These are phyloP conservation scores for Platanthera zijinensis DNA, from an alignment of 106 monocot genomes.

Conservation along the genomic window DNA sequence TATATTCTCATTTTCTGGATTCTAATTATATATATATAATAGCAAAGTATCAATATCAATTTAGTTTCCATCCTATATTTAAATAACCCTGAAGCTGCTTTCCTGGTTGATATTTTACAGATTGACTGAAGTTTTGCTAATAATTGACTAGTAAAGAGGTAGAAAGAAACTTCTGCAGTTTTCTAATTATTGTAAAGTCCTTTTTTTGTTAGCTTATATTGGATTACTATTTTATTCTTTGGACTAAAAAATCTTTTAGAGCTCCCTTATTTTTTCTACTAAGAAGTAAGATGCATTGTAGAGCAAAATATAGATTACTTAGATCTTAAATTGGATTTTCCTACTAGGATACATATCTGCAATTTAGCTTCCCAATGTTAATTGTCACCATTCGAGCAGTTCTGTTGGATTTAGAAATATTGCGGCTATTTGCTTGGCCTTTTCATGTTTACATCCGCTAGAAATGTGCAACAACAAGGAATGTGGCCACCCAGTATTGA, in stretches of 20 bases:
- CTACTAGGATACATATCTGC: not conserved
- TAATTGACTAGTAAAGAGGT: not conserved
- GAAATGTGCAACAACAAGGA: not conserved
- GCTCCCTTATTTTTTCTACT: not conserved
- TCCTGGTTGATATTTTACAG: not conserved
- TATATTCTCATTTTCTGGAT: too few relatives aligned
- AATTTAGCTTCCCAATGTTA: not conserved
- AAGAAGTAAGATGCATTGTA: too few relatives aligned
- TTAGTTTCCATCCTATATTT: too few relatives aligned
- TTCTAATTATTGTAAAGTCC: not conserved
- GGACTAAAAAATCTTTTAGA: not conserved
- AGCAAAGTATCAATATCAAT: too few relatives aligned
- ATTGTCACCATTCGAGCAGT: not conserved
- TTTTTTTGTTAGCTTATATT: not conserved
- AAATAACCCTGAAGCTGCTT: not conserved
- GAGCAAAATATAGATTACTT: too few relatives aligned
- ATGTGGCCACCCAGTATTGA: not conserved
- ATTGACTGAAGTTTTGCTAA: not conserved
- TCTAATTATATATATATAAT: too few relatives aligned
- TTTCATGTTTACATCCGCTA: not conserved
- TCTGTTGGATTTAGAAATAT: not conserved
- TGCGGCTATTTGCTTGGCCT: not conserved
- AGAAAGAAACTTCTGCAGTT: not conserved
- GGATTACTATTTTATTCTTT: slow-evolving; percentile 2
- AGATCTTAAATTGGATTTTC: not conserved